Conservation (phyloP, 306 rosid genomes). For the Cucurbita maxima region DNA sequence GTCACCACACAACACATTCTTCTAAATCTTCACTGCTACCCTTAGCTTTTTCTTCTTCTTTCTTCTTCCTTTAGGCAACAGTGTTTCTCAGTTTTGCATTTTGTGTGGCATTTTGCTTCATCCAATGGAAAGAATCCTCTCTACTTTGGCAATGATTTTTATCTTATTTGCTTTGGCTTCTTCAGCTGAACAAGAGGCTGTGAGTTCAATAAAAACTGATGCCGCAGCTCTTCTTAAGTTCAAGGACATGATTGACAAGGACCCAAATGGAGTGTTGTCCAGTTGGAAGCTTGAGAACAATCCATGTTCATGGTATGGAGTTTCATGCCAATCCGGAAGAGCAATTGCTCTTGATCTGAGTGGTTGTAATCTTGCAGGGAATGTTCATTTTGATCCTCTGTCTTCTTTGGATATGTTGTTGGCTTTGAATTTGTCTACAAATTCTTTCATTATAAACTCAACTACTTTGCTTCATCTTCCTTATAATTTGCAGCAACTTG, state of each 20-base stretch:
- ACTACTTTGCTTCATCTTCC: slow-evolving; percentile 75
- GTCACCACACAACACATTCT: slow-evolving; percentile 30
- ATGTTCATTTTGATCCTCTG: slow-evolving; percentile 41
- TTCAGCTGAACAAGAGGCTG: slow-evolving; percentile 20
- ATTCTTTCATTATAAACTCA: slow-evolving; percentile 54
- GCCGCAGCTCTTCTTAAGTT: slow-evolving; percentile 55
- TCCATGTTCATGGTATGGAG: slow-evolving; percentile 76
- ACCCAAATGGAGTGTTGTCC: slow-evolving; percentile 47
- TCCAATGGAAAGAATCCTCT: slow-evolving; percentile 53
- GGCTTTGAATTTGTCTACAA: slow-evolving; percentile 41
- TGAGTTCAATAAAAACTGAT: slow-evolving; percentile 48
- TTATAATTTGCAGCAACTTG: slow-evolving; percentile 50
- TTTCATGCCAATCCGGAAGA: slow-evolving; percentile 56
- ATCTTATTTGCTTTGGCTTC: slow-evolving; percentile 18
- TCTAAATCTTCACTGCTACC: slow-evolving; percentile 17
- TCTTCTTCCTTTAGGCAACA: slow-evolving; percentile 11
- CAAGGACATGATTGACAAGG: slow-evolving; percentile 52
- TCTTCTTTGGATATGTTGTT: slow-evolving; percentile 53
- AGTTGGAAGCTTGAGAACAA: slow-evolving; percentile 42
- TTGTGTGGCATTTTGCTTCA: slow-evolving; percentile 17
- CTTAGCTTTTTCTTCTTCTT: slow-evolving; percentile 12
- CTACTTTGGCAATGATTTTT: slow-evolving; percentile 21
- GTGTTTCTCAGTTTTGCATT: slow-evolving; percentile 8
- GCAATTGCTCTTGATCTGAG: slow-evolving; percentile 55
- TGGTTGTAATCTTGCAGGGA: slow-evolving; percentile 31